Evolutionary conservation across 2,329 filamentous ascomycete genomes (phyloP).

Genomic region (Colletotrichum simmondsii): DNA sequence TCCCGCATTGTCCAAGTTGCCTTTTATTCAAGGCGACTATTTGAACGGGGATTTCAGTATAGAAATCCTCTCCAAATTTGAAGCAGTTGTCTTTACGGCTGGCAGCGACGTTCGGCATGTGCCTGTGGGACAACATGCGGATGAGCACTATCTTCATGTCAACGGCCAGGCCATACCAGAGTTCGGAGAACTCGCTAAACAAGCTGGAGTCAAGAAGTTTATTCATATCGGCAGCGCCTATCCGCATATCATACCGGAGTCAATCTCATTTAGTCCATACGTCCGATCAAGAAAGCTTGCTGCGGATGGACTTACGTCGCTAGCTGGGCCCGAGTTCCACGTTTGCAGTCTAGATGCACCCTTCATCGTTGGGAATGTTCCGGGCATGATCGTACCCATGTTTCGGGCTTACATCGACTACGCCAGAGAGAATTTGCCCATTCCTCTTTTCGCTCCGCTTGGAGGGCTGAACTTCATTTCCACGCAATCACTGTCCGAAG

Average conservation of each 20-base stretch:
- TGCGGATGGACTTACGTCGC: background rate
- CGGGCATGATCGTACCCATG: conserved; percentile 3
- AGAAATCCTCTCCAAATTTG: background rate
- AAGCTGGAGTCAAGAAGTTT: conserved; percentile 8
- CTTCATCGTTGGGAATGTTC: conserved; percentile 19
- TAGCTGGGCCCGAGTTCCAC: background rate
- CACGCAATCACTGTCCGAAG: conserved; percentile 15
- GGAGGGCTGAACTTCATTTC: conserved; percentile 26
- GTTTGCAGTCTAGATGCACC: conserved; percentile 22
- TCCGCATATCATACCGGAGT: background rate
- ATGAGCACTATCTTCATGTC: conserved; percentile 9
- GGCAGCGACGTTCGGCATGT: conserved; percentile 28
- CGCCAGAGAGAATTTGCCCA: conserved; percentile 1
- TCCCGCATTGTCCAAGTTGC: background rate
- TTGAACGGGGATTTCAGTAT: background rate
- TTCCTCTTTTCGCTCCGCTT: background rate
- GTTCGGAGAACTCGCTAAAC: background rate
- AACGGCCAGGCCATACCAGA: conserved; percentile 17
- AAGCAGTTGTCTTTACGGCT: conserved; percentile 23
- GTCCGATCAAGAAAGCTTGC: conserved; percentile 22
- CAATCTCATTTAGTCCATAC: background rate
- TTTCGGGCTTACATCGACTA: conserved; percentile 20
- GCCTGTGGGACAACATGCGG: background rate
- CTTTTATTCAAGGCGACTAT: conserved; percentile 17
- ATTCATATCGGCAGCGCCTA: conserved; percentile 24